These are phyloP conservation scores for Xenoacremonium recifei DNA, from an alignment of 2,329 filamentous ascomycete species.

Conservation along the genomic window DNA sequence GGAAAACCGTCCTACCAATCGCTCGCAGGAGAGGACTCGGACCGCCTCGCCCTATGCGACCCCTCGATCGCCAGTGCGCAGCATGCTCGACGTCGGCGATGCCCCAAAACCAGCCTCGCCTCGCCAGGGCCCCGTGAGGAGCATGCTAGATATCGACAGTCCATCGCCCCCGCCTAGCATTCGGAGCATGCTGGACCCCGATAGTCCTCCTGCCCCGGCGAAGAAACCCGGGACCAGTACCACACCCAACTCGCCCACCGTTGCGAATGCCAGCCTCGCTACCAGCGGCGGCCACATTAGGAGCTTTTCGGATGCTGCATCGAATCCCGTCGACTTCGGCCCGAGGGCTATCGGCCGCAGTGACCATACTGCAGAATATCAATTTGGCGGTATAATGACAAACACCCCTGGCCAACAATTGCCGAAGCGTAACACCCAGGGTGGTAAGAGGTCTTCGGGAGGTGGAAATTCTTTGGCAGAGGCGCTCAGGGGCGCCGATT, in stretches of 20 bases:
- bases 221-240: slow-evolving; percentile 29
- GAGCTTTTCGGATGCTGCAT: slow-evolving; percentile 55
- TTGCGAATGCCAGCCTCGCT: slow-evolving; percentile 13
- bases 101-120: slow-evolving; percentile 5
- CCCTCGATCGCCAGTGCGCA: slow-evolving; percentile 66
- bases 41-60: slow-evolving; percentile 54
- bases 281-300: slow-evolving; percentile 32
- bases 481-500: slow-evolving; percentile 51
- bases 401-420: slow-evolving; percentile 47
- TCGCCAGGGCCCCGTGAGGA: neutral
- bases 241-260: slow-evolving; percentile 32
- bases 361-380: slow-evolving; percentile 54
- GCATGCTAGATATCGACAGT: slow-evolving; percentile 31
- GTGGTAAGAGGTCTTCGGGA: slow-evolving; percentile 35
- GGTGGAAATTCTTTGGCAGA: slow-evolving; percentile 49
- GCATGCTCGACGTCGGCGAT: slow-evolving; percentile 62
- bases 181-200: slow-evolving; percentile 54
- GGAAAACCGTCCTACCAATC: slow-evolving; percentile 45
- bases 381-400: slow-evolving; percentile 59
- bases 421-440: slow-evolving; percentile 52
- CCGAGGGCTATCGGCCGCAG: slow-evolving; percentile 26
- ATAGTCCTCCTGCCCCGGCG: slow-evolving; percentile 30
- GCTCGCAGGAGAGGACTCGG: slow-evolving; percentile 37
- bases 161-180: slow-evolving; percentile 37
- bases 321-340: slow-evolving; percentile 47